Base-by-base conservation (phyloP, 257 asterid genomes). In the Capsicum rhomboideum region DNA sequence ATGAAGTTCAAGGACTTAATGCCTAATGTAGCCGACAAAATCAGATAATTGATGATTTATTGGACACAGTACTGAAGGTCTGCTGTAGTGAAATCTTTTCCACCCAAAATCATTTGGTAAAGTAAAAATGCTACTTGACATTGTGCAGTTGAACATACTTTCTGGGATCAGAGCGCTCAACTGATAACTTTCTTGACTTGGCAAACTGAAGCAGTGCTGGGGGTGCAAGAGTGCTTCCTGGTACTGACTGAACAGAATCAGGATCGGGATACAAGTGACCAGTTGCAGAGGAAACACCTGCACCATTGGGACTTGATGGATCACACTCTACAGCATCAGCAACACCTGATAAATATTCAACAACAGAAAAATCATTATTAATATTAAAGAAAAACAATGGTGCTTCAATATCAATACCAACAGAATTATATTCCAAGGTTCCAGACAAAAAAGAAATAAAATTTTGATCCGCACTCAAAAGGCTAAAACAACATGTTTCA, bases 101-200 rank as follows among this genome's bases (percentile, higher is more conserved):
- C 63, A 77, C 82, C 82, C 63, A 50, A 77, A 77, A 77, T 50
- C 42, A 77, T 53, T 50, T 50, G 44, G 82, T 77, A 50, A 77
- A 50, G 56, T 14, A 77, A 75, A 50, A 75, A 77, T 14, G 10
- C 82, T 26, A 50, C 82, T 77, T 17, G 26, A 77, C 82, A 7
- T 37, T 64, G 71, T 61, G 77, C 67, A 28, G 40, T 83, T 42
- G 75, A 20, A 92, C 97, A 88, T 91, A 95, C 99, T 90, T 95
- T 89, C 97, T 91, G 80, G 98, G 96, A 80, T 95, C 99, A 77
- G 98, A 90, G 67, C 97, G 98, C 87, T 95, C 99, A 58, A 85
- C 85, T 82, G 99, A 94, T 88, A 95, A 89, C 90, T 95, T 97
- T 85, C 99, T 88, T 34, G 97, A 88, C 89, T 97, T 97, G 12